Evolutionary conservation across 176 grass and related monocot species (phyloP), one percentile per base, ranked within the genome.

Genomic region (Musa troglodytarum): DNA sequence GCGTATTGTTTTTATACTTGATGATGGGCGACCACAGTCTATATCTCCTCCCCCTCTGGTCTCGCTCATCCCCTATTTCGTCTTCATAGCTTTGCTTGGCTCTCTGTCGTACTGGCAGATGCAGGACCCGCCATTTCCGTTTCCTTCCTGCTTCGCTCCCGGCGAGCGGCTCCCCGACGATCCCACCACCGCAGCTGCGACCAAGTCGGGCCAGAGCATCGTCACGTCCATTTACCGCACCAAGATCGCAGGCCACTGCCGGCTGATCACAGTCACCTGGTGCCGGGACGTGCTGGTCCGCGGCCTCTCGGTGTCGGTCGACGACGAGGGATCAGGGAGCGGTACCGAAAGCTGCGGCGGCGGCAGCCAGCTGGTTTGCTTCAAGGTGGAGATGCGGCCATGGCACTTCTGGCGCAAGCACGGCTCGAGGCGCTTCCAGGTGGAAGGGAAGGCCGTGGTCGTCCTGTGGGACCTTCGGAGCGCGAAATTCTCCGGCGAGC

Each of bases 381-480:
- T 87, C 86, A 80, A 82, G 50, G 83, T 96, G 4, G 87, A 89
- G 63, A 77, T 96, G 16, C 87, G 92, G 34, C 85, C 89, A 0
- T 96, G 92, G 92, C 81, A 92, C 52, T 96, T 92, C 81, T 96
- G 92, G 89, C 89, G 87, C 6, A 80, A 84, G 7, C 75, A 88
- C 0, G 92, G 89, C 0, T 88, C 86, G 2, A 82, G 84, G 21
- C 81, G 78, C 58, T 79, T 92, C n/a, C 75, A 90, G 16, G 75
- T 96, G 66, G 53, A 69, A 14, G 84, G 81, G 8, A 69, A 56
- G 22, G 69, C 79, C 12, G 85, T 90, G 20, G 89, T 86, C 54
- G 89, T 96, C 62, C 52, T 82, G 2, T 96, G 93, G 93, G 89
- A 96, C 84, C 93, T 96, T 26, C 80, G 89, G 10, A 71, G 55